Base-by-base conservation (phyloP, 257 asterid species). In the Paraleonurus japonicus region DNA sequence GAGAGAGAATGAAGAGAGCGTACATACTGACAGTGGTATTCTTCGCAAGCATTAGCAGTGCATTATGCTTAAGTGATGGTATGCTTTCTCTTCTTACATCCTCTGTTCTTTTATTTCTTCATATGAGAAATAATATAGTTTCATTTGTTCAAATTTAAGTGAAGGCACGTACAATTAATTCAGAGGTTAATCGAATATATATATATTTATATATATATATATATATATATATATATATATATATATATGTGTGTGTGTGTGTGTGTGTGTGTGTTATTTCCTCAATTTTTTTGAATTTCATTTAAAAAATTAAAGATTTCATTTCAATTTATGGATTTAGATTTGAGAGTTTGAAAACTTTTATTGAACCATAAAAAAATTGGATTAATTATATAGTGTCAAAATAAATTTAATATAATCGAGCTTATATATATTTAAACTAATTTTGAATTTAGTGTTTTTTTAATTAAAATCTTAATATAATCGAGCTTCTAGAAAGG, bases 11-110 rank as follows among this genome's bases (percentile, higher is more conserved):
- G 86, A 79, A 76, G 79, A 82, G 12, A 59, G 63, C 60, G 61
- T 71, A 28, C 27, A 66, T 76, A 28, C 7, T 78, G 19, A 1
- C 65, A 47, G 27, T 79, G 45, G 48, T 79, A 32, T 64, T 82
- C 4, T 45, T 72, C n/a, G 75, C 84, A 33, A 55, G 53, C 48
- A 65, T 81, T 71, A 54, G 64, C 63, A 16, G 24, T 60, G 79
- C 84, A 17, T 64, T 74, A 28, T 79, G 79, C 72, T 10, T 79
- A 26, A 33, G 10, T 4, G 88, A 84, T 70, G 88, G 88, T 83
- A 76, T 17, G 75, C 51, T 69, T 45, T 72, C 67, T 7, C 24
- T 17, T 50, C 8, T 50, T 8, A 19, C 26, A 17, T 50, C 26
- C 20, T 20, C 19, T n/a, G 15, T 62, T 22, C 4, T 3, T 19